Base-by-base conservation (phyloP, 192 early-diverging fungal genomes). In the Allomyces macrogynus region DNA sequence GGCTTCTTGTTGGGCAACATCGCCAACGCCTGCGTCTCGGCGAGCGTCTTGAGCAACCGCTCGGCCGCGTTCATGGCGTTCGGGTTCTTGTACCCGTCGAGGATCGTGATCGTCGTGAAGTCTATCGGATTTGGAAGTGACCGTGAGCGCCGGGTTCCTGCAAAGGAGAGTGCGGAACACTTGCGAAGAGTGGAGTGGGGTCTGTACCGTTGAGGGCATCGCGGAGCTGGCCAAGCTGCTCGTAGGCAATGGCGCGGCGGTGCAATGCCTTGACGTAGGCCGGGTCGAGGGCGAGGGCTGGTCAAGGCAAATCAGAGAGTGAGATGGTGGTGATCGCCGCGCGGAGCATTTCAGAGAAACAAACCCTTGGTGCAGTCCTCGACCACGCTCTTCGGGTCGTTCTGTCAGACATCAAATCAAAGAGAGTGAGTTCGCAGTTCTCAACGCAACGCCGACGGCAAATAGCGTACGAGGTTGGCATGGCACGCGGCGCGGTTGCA, bases 401-500 rank as follows among this genome's bases (percentile, higher is more conserved):
- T 65, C 72, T 73, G 23, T 32, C 12, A 8, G 11, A 26, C 4
- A 40, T 40, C 32, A 40, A 3, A 40, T 40, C 32, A 8, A 40
- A 8, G 32, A 40, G 32, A 2, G 7, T 40, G 5, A 40, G 32
- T 40, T 3, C 0, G 32, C 32, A 7, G 32, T 8, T 40, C 32
- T 40, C 7, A n/a, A n/a, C n/a, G 32, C 32, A 40, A 8, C 7
- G 8, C 32, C 3, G 32, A 65, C 11, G 44, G 20, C 32, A 20
- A 69, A 25, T 4, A 14, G 61, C 49, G 18, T 18, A 74, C 81
- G 26, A 85, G 66, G 63, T 90, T 86, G 1, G 84, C 82, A 68
- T 88, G 89, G 73, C 92, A 95, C 10, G 94, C 96, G 20, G 93
- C 94, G 40, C 96, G 87, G 80, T 99, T 99, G 67, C 87, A 87